phyloP scores from a whole-genome alignment of 495 filamentous ascomycete genomes.

The Talaromyces adpressus region DNA sequence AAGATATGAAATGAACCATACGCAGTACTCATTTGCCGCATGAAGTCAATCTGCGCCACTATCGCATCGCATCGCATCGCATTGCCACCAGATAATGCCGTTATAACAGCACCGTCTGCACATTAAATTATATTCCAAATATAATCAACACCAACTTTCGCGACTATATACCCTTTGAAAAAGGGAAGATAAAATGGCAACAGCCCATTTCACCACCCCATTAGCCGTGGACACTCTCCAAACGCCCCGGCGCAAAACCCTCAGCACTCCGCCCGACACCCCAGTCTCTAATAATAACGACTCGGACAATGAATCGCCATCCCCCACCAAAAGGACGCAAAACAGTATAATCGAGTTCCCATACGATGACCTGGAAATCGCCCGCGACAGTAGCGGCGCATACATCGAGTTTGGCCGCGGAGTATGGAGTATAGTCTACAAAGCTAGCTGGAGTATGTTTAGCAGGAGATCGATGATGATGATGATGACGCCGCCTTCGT shows the following conservation, averaged over 20 bases:
- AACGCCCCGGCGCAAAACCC: neutral
- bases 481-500: constrained; percentile 37
- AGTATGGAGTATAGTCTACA: constrained; percentile 57
- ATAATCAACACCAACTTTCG: neutral
- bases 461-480: neutral
- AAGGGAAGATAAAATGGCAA: constrained; percentile 4
- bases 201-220: neutral
- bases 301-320: neutral
- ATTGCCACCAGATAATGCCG: neutral
- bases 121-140: neutral
- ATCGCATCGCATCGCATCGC: neutral
- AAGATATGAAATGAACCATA: neutral
- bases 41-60: constrained; percentile 3
- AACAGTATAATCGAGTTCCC: constrained; percentile 19
- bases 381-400: constrained; percentile 18
- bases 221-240: neutral
- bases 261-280: constrained; percentile 7
- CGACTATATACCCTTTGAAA: neutral
- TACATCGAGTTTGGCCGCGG: constrained; percentile 47
- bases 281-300: neutral
- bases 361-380: constrained; percentile 27
- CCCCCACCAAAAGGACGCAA: neutral
- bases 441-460: constrained; percentile 24
- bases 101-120: neutral
- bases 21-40: constrained; percentile 13